Percentiles rank a stretch among this genome's conserved stretches.
phyloP scores from a whole-genome alignment of 805 yeast genomes.

The Lipomyces chichibuensis region DNA sequence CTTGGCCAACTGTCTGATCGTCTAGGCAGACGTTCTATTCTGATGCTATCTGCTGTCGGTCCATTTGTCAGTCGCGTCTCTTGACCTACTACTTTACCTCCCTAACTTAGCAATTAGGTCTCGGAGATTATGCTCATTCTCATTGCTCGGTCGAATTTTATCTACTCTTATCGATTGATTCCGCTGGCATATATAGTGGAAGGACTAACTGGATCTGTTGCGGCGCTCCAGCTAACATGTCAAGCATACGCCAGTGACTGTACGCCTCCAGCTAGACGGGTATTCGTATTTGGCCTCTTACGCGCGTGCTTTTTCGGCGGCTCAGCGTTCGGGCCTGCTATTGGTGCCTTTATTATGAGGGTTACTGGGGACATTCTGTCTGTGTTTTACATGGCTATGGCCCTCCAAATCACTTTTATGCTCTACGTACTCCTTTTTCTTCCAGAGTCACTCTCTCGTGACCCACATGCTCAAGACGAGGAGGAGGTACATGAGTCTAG shows the following conservation, averaged over 20 bases:
- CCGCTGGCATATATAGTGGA: conserved; percentile 52
- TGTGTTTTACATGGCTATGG: conserved; percentile 19
- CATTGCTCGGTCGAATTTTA: conserved; percentile 4
- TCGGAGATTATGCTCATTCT: neutral
- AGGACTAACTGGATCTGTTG: conserved; percentile 63
- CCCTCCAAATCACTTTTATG: conserved; percentile 2
- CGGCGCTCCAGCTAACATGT: conserved; percentile 57
- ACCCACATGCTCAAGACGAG: conserved; percentile 5
- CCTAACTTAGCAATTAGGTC: neutral
- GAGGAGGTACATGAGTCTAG: neutral
- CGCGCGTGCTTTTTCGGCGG: conserved; percentile 40
- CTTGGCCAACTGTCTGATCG: conserved; percentile 25
- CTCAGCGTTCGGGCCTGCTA: conserved; percentile 39
- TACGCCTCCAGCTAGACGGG: conserved; percentile 60
- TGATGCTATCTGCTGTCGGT: conserved; percentile 19
- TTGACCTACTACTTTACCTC: neutral
- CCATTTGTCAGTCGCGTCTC: conserved; percentile 16
- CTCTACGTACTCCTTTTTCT: conserved; percentile 16
- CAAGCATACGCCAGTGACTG: conserved; percentile 78
- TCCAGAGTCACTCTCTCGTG: conserved; percentile 32
- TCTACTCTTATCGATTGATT: conserved; percentile 41
- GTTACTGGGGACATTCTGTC: conserved; percentile 13
- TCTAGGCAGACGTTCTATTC: conserved; percentile 19
- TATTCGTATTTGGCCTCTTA: conserved; percentile 40
- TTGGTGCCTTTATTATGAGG: conserved; percentile 36